Conservation (phyloP, 768 basidiomycete genomes). For the Russula brevipes region DNA sequence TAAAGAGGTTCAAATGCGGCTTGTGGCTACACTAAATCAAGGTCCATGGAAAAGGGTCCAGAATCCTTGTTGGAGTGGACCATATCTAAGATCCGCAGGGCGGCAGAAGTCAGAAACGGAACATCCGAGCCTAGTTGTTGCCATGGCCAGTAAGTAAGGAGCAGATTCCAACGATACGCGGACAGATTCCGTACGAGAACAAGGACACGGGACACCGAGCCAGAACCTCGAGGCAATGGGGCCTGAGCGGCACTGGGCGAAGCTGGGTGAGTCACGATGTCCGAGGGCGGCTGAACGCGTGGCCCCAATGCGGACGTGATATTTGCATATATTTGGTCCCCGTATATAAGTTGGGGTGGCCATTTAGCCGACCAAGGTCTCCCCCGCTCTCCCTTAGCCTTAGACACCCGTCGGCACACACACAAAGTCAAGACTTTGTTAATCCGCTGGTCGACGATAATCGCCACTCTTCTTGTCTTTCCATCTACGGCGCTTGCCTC, state of each 20-base stretch:
- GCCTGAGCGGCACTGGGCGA: neutral
- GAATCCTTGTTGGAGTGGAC: neutral
- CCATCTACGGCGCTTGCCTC: slow-evolving; percentile 1
- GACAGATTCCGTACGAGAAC: neutral
- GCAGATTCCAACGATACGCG: neutral
- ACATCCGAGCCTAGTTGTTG: neutral
- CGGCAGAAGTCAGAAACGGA: neutral
- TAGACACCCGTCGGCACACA: neutral
- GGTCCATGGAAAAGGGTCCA: neutral
- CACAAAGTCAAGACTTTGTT: slow-evolving; percentile 2
- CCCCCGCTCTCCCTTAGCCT: neutral
- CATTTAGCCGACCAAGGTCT: neutral
- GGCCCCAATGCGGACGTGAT: slow-evolving; percentile 12
- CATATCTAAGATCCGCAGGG: neutral
- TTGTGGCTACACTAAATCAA: neutral
- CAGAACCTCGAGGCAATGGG: slow-evolving; percentile 5
- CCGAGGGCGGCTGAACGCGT: neutral
- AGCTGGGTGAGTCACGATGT: neutral
- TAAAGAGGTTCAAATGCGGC: neutral
- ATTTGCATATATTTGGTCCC: slow-evolving; percentile 7
- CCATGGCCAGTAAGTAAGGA: neutral
- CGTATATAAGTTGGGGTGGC: slow-evolving; percentile 16
- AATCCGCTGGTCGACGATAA: slow-evolving; percentile 13
- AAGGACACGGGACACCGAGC: neutral
- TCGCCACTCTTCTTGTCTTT: slow-evolving; percentile 9